Percentiles rank a stretch among this genome's conserved stretches.
Conservation (phyloP, 1,139 yeast genomes). For the Blastobotrys proliferans region DNA sequence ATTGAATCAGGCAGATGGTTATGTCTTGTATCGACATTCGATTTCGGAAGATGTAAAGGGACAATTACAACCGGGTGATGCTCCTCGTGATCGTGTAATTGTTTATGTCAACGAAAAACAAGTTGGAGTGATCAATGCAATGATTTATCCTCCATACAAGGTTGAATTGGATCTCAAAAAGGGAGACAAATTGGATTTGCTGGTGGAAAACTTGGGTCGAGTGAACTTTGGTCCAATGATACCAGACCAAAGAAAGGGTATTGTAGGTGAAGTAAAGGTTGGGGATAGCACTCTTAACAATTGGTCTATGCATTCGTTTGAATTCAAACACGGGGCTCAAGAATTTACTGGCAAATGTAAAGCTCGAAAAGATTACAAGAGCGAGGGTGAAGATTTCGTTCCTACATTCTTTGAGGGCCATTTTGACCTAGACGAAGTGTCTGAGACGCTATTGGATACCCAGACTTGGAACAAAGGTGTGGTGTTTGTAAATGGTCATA, state of each 20-base stretch:
- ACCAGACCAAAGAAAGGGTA: slow-evolving; percentile 9
- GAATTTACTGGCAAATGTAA: slow-evolving; percentile 1
- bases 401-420: slow-evolving; percentile 11
- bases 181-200: slow-evolving; percentile 11
- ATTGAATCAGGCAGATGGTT: slow-evolving; percentile 8
- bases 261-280: slow-evolving; percentile 9
- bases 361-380: neutral
- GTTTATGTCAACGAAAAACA: slow-evolving; percentile 10
- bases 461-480: slow-evolving; percentile 10
- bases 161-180: slow-evolving; percentile 6
- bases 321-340: neutral
- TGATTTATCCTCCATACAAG: neutral
- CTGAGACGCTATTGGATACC: slow-evolving; percentile 9
- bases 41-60: neutral
- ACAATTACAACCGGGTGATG: slow-evolving; percentile 4
- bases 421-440: slow-evolving; percentile 5
- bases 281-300: slow-evolving; percentile 1
- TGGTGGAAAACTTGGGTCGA: slow-evolving; percentile 13
- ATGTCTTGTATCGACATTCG: slow-evolving; percentile 2
- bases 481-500: slow-evolving; percentile 12
- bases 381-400: neutral
- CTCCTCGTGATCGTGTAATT: slow-evolving; percentile 10
- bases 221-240: neutral
- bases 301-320: slow-evolving; percentile 6
- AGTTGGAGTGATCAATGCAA: slow-evolving; percentile 6